These are phyloP conservation scores for Phytophthora hybrid DNA, from an alignment of 352 stramenopile species.

Conservation along the genomic window DNA sequence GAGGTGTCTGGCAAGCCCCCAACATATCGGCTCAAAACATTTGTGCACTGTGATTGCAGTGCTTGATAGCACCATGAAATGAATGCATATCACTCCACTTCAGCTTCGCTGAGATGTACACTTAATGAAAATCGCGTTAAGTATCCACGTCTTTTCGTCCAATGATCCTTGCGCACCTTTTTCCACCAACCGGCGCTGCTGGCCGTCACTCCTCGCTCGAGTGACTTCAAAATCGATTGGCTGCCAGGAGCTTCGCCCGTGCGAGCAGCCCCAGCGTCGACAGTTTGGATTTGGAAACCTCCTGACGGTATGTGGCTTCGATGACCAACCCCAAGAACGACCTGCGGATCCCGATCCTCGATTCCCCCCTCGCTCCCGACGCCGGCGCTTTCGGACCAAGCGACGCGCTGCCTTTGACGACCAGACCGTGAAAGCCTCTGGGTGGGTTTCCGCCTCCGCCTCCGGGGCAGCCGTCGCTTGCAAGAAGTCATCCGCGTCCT, in stretches of 20 bases:
- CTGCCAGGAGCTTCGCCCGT: slow-evolving; percentile 16
- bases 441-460: not conserved
- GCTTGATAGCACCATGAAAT: no score
- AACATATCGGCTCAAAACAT: no score
- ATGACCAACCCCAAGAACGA: slow-evolving; percentile 2
- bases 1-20: no score
- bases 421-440: not conserved
- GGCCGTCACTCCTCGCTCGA: not conserved
- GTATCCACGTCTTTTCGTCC: not conserved
- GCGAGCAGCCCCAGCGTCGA: not conserved
- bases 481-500: slow-evolving; percentile 51
- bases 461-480: slow-evolving; percentile 41
- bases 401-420: slow-evolving; percentile 25
- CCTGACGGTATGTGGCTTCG: slow-evolving; percentile 76
- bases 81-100: not conserved
- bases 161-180: not conserved
- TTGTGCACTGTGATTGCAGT: no score
- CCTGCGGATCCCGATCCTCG: slow-evolving; percentile 48
- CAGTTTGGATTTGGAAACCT: slow-evolving; percentile 89
- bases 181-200: not conserved
- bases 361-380: slow-evolving; percentile 39
- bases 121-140: not conserved
- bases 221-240: not conserved
- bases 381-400: slow-evolving; percentile 31
- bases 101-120: not conserved